Evolutionary conservation across 176 grass and related monocot genomes (phyloP).

Genomic region (Tillandsia leiboldiana): DNA sequence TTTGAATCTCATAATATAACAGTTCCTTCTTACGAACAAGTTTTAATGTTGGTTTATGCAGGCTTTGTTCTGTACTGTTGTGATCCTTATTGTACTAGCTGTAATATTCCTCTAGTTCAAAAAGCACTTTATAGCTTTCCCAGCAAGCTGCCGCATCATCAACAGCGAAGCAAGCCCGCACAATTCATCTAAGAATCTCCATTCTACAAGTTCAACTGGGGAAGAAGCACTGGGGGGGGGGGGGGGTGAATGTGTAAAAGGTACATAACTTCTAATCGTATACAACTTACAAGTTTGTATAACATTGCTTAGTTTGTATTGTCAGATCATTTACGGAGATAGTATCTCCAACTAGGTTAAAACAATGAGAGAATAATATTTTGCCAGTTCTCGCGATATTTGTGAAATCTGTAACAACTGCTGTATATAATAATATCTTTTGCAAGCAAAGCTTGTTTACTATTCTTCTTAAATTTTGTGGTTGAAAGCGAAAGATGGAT

Average conservation of each 20-base stretch:
- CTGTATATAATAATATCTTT: no score
- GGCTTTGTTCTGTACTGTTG: not conserved
- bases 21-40: not conserved
- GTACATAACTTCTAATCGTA: not conserved
- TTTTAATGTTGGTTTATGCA: not conserved
- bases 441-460: no score
- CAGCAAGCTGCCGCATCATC: not conserved
- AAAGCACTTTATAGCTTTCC: not conserved
- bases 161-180: not conserved
- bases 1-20: not conserved
- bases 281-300: not conserved
- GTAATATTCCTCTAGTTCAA: not conserved
- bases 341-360: no score
- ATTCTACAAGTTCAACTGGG: not conserved
- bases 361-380: no score
- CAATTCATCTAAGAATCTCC: not conserved
- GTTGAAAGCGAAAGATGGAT: no score
- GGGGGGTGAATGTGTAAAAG: not conserved
- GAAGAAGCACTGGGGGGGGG: not conserved
- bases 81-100: not conserved
- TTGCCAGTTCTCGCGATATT: no score
- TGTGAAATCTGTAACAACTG: no score
- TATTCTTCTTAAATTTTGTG: no score
- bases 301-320: not conserved
- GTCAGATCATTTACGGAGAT: not conserved